Evolutionary conservation across 352 stramenopile genomes (phyloP).

Genomic region (Discostella stelligera): DNA sequence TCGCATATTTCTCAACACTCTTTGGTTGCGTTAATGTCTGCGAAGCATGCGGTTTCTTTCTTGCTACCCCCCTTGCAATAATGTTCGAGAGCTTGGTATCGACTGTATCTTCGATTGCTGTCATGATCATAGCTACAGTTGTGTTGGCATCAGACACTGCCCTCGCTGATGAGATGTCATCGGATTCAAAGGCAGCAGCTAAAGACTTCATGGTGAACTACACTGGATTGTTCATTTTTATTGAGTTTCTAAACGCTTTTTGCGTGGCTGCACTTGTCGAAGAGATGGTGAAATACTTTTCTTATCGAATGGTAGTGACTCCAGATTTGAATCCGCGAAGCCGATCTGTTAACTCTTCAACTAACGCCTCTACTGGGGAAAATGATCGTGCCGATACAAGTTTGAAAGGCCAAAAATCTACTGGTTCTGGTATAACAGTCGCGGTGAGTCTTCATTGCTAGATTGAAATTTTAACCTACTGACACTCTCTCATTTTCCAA

Average conservation of each 20-base stretch:
- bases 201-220: slow-evolving; percentile 43
- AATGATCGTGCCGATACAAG: slow-evolving; percentile 17
- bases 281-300: slow-evolving; percentile 82
- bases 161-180: slow-evolving; percentile 24
- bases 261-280: slow-evolving; percentile 71
- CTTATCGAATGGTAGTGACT: slow-evolving; percentile 76
- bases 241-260: slow-evolving; percentile 66
- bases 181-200: slow-evolving; percentile 30
- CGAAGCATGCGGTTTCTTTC: slow-evolving; percentile 64
- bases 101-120: slow-evolving; percentile 33
- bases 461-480: not conserved
- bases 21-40: not conserved
- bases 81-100: slow-evolving; percentile 75
- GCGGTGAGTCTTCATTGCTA: slow-evolving; percentile 30
- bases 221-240: slow-evolving; percentile 48
- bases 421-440: slow-evolving; percentile 64
- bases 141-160: slow-evolving; percentile 44
- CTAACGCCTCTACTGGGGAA: slow-evolving; percentile 5
- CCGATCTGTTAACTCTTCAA: slow-evolving; percentile 2
- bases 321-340: slow-evolving; percentile 65
- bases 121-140: slow-evolving; percentile 48
- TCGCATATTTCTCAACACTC: not conserved
- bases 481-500: slow-evolving; percentile 5
- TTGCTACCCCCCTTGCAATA: slow-evolving; percentile 69
- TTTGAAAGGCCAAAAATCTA: slow-evolving; percentile 44